A percentile compares a stretch with the other conserved stretches of the same genome.
phyloP scores from a whole-genome alignment of 208 protist genomes.

The Crithidia fasciculata region DNA sequence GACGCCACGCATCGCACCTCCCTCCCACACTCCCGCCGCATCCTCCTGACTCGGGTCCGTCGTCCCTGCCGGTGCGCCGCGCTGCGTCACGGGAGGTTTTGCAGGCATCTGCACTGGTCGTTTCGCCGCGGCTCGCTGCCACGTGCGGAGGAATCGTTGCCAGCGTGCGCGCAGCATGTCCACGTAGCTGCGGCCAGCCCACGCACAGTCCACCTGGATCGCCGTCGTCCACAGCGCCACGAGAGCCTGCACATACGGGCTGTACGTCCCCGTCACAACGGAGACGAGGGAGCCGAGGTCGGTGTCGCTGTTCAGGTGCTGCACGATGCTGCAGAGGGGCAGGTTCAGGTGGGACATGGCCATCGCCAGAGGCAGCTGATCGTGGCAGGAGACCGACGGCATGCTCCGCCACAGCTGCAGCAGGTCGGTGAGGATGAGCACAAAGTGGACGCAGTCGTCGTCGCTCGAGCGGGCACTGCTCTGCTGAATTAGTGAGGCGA shows the following conservation, averaged over 20 bases:
- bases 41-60: too few species aligned
- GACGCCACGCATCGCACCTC: background rate
- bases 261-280: conserved; percentile 59
- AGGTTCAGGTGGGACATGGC: conserved; percentile 75
- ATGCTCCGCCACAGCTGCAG: conserved; percentile 71
- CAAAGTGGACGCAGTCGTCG: conserved; percentile 47
- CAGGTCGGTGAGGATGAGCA: conserved; percentile 56
- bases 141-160: conserved; percentile 49
- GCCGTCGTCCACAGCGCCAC: conserved; percentile 66
- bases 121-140: conserved; percentile 33
- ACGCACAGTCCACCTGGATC: conserved; percentile 66
- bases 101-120: background rate
- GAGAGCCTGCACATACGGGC: conserved; percentile 64
- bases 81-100: background rate
- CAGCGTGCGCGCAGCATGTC: conserved; percentile 51
- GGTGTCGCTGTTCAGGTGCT: conserved; percentile 35
- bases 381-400: conserved; percentile 54
- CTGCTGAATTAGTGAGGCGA: conserved; percentile 55
- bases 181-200: conserved; percentile 48
- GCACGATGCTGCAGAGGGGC: conserved; percentile 57
- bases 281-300: conserved; percentile 43
- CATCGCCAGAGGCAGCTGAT: conserved; percentile 74
- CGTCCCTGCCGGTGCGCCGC: too few species aligned
- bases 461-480: conserved; percentile 29
- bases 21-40: too few species aligned